A percentile compares a stretch with the other conserved stretches of the same genome.
Evolutionary conservation across 2,329 filamentous ascomycete species (phyloP).

Genomic region (Penicillium occitanis): DNA sequence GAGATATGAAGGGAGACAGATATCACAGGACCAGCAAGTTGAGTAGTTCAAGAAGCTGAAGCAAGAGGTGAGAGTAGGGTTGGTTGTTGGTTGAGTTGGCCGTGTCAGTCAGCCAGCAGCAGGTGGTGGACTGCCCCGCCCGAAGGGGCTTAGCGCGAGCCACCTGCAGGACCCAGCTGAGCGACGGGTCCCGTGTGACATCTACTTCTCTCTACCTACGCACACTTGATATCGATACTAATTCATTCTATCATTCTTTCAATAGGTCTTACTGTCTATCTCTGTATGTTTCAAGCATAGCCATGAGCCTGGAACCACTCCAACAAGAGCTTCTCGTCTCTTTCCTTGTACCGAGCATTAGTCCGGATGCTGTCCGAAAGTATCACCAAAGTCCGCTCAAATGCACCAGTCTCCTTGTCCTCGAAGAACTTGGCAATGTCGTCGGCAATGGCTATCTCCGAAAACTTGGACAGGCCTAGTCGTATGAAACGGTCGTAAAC

Average conservation of each 20-base stretch:
- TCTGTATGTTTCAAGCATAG: conserved; percentile 48
- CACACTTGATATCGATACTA: neutral
- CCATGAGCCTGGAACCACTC: conserved; percentile 72
- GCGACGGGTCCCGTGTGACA: conserved; percentile 14
- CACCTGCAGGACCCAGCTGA: conserved; percentile 20
- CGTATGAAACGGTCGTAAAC: conserved; percentile 87
- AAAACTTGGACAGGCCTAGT: conserved; percentile 74
- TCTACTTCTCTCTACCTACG: neutral
- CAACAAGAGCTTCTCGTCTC: conserved; percentile 70
- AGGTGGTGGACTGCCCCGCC: conserved; percentile 20
- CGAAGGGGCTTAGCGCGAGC: conserved; percentile 17
- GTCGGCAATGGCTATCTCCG: conserved; percentile 64
- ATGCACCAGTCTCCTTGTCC: conserved; percentile 79
- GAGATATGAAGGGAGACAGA: neutral
- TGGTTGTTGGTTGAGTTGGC: conserved; percentile 11
- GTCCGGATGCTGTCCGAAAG: conserved; percentile 82
- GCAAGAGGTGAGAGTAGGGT: neutral
- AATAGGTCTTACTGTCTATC: neutral
- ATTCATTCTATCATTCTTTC: too few species aligned
- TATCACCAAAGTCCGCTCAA: conserved; percentile 81
- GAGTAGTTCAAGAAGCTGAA: neutral
- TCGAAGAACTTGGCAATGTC: conserved; percentile 85
- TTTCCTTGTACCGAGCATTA: conserved; percentile 75
- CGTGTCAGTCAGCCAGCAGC: neutral
- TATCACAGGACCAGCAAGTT: conserved; percentile 10